Percentiles rank a stretch among this genome's conserved stretches.
phyloP scores from a whole-genome alignment of 2,329 filamentous ascomycete genomes.

The Rhexocercosporidium sp. region DNA sequence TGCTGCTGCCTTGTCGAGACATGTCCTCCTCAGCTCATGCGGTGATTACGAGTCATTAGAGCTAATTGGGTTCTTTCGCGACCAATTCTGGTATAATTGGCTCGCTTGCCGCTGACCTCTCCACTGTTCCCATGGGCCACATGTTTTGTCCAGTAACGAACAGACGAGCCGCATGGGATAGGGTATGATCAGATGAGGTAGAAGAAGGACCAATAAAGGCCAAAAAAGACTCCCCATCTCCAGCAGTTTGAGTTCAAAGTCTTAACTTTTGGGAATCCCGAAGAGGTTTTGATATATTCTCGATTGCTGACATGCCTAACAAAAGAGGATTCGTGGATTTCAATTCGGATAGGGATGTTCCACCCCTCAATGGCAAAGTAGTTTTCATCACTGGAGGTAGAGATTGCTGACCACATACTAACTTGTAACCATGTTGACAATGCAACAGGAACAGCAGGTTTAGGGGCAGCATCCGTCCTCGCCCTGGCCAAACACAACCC shows the following conservation, averaged over 20 bases:
- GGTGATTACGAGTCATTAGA: no score
- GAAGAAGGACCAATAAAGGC: not conserved
- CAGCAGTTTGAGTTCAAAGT: no score
- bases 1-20: no score
- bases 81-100: no score
- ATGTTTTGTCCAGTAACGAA: not conserved
- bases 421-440: no score
- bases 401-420: not conserved
- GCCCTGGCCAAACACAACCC: constrained; percentile 48
- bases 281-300: not conserved
- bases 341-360: not conserved
- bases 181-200: not conserved
- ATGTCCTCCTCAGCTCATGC: no score
- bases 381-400: constrained; percentile 7
- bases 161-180: not conserved
- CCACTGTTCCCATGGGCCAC: not conserved
- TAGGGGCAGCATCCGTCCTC: constrained; percentile 50
- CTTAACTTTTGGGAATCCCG: not conserved
- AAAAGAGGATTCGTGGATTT: not conserved
- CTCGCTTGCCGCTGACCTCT: not conserved
- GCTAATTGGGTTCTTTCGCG: no score
- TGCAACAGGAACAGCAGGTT: constrained; percentile 48
- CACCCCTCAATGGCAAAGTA: not conserved
- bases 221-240: not conserved
- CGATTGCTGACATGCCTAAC: not conserved